phyloP scores from a whole-genome alignment of 257 asterid genomes.

The Jacaranda copaia region DNA sequence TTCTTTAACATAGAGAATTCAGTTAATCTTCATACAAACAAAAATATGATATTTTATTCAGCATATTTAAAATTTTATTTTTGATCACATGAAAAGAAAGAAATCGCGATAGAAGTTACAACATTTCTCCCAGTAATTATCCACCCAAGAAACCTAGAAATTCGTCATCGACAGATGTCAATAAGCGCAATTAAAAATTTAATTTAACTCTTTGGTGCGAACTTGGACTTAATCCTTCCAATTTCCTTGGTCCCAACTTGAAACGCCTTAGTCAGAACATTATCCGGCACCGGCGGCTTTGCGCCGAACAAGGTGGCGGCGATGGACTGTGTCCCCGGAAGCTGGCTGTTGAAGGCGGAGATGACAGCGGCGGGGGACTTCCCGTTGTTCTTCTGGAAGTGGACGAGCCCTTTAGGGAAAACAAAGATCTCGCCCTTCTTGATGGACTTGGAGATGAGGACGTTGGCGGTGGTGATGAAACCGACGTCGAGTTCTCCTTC shows the following conservation, averaged over 20 bases:
- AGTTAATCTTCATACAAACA: neutral
- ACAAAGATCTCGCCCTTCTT: slow-evolving; percentile 62
- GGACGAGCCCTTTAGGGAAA: slow-evolving; percentile 68
- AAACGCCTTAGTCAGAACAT: slow-evolving; percentile 69
- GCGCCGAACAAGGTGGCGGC: slow-evolving; percentile 61
- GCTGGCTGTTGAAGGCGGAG: slow-evolving; percentile 78
- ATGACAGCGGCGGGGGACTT: slow-evolving; percentile 53
- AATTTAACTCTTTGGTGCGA: slow-evolving; percentile 49
- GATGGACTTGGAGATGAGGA: slow-evolving; percentile 56
- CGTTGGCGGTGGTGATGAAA: slow-evolving; percentile 76
- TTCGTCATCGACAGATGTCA: neutral
- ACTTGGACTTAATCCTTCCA: slow-evolving; percentile 57
- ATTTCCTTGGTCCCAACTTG: slow-evolving; percentile 50
- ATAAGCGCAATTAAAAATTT: neutral
- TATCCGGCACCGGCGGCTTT: slow-evolving; percentile 61
- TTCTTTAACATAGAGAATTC: too few species aligned
- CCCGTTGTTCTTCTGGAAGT: slow-evolving; percentile 84
- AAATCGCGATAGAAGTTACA: too few species aligned
- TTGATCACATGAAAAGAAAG: neutral
- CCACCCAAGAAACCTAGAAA: neutral
- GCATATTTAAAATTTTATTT: slow-evolving; percentile 19
- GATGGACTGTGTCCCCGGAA: slow-evolving; percentile 76
- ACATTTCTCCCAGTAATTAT: neutral
- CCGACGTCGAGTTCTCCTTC: slow-evolving; percentile 67
- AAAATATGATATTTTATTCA: neutral